Evolutionary conservation across 2,329 filamentous ascomycete species (phyloP).

Genomic region (Microsporum audouinii): DNA sequence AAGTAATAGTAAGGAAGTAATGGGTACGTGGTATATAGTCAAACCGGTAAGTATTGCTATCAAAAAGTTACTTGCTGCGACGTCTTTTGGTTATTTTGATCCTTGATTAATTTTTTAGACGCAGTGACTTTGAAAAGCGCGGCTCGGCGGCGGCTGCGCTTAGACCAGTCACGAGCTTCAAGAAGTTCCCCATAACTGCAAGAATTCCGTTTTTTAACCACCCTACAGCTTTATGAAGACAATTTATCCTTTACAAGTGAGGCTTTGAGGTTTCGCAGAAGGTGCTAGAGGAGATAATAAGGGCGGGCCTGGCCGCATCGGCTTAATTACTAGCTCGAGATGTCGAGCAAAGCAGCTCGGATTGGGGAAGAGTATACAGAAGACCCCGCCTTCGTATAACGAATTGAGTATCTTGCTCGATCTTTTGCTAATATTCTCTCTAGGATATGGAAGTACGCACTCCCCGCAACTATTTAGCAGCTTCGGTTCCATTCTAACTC

Average conservation of each 20-base stretch:
- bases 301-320: background rate
- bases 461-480: background rate
- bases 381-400: conserved; percentile 7
- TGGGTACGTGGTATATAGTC: background rate
- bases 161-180: background rate
- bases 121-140: background rate
- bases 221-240: background rate
- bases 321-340: background rate
- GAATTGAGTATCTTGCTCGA: background rate
- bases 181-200: background rate
- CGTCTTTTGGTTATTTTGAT: background rate
- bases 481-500: conserved; percentile 12
- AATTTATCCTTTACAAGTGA: background rate
- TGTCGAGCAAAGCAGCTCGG: conserved; percentile 53
- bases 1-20: no score
- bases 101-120: background rate
- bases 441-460: conserved; percentile 84
- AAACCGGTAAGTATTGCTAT: background rate
- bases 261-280: no score
- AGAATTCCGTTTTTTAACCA: background rate
- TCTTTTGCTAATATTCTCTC: conserved; percentile 8
- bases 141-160: conserved; percentile 1
- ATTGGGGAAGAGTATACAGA: conserved; percentile 61
- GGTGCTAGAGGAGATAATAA: background rate
- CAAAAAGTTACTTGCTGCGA: background rate